Conservation (phyloP, 495 filamentous ascomycete species). For the Arthonia radiata region DNA sequence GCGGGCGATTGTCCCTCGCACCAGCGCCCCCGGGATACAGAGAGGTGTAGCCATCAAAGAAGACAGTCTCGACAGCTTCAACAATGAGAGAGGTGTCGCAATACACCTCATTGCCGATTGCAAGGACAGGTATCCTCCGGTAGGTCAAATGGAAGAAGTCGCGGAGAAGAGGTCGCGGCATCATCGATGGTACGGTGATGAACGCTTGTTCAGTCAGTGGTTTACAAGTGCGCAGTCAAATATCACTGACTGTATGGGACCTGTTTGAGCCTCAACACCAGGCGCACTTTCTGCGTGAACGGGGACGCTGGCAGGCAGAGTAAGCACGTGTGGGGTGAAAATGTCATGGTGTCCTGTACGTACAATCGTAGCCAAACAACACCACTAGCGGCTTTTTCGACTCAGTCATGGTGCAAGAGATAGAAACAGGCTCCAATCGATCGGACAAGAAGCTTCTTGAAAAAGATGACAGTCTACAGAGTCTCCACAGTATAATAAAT, state of each 20-base stretch:
- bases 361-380: conserved; percentile 8
- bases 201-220: conserved; percentile 3
- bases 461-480: too few species aligned
- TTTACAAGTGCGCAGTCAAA: conserved; percentile 1
- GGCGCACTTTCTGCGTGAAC: conserved; percentile 11
- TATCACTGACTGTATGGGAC: conserved; percentile 8
- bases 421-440: too few species aligned
- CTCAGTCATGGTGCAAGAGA: too few species aligned
- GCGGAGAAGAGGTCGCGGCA: conserved; percentile 9
- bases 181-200: conserved; percentile 11
- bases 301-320: conserved; percentile 3
- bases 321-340: not conserved
- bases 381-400: too few species aligned
- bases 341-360: not conserved
- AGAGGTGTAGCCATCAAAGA: conserved; percentile 3
- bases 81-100: conserved; percentile 12
- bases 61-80: conserved; percentile 11
- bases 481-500: too few species aligned
- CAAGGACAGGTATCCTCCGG: conserved; percentile 14
- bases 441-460: too few species aligned
- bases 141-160: conserved; percentile 11
- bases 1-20: conserved; percentile 4
- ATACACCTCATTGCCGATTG: conserved; percentile 13
- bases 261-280: conserved; percentile 8
- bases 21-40: conserved; percentile 6